Conservation (phyloP, 176 grass and related monocot genomes). For the Bolboschoenus planiculmis region DNA sequence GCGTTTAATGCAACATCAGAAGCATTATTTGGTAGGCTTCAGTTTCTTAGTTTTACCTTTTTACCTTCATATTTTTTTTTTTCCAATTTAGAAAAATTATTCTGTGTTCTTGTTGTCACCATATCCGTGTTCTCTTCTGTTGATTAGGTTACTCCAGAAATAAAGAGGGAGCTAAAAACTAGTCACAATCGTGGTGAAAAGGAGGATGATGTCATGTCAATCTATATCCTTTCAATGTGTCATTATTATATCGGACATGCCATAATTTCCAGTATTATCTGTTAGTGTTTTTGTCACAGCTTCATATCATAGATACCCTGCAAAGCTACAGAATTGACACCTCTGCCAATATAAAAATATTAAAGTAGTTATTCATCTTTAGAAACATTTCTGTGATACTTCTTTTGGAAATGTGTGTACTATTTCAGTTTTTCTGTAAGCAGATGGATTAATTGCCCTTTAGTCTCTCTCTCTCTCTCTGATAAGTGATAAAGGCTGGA, state of each 20-base stretch:
- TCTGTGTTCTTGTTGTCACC: neutral
- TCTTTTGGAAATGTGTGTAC: neutral
- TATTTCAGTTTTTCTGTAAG: neutral
- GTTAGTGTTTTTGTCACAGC: neutral
- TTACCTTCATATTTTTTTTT: slow-evolving; percentile 1
- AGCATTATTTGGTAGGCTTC: slow-evolving; percentile 68
- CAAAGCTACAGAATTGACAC: neutral
- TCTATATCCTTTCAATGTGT: slow-evolving; percentile 48
- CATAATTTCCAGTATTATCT: neutral
- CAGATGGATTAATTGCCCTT: neutral
- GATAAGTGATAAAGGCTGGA: neutral
- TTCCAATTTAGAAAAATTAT: slow-evolving; percentile 2
- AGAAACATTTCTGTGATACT: neutral
- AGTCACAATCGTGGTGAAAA: slow-evolving; percentile 66
- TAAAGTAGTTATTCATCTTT: neutral
- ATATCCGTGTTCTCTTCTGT: slow-evolving; percentile 2
- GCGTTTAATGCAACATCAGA: slow-evolving; percentile 67
- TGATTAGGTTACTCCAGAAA: slow-evolving; percentile 81
- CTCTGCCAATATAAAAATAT: neutral
- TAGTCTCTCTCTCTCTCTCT: neutral
- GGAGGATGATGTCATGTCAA: slow-evolving; percentile 31
- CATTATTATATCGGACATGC: slow-evolving; percentile 6
- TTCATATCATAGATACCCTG: neutral
- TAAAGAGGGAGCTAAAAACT: slow-evolving; percentile 58
- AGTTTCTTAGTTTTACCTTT: neutral